Conservation (phyloP, 129 eudicot genomes). For the Dittrichia graveolens region DNA sequence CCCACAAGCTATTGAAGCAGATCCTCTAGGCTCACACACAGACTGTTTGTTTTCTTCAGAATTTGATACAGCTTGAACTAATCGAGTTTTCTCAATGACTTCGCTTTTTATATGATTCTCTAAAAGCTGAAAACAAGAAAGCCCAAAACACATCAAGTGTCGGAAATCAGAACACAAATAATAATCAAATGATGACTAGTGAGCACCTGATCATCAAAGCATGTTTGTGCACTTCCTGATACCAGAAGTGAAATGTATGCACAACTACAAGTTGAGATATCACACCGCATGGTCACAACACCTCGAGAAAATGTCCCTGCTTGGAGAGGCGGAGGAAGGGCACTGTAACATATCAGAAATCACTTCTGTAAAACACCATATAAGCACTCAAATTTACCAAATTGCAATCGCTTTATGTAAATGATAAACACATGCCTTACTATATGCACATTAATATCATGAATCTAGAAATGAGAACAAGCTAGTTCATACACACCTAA, state of each 20-base stretch:
- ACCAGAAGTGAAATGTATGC: constrained; percentile 91
- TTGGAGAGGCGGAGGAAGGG: constrained; percentile 98
- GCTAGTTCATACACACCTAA: constrained; percentile 57
- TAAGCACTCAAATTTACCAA: constrained; percentile 2
- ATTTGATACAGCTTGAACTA: constrained; percentile 54
- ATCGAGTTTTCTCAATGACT: constrained; percentile 70
- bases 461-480: constrained; percentile 7
- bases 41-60: constrained; percentile 53
- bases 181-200: background rate
- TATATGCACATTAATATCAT: background rate
- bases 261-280: constrained; percentile 79
- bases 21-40: constrained; percentile 76
- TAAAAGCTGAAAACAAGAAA: constrained; percentile 54
- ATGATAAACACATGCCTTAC: constrained; percentile 11
- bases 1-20: constrained; percentile 90
- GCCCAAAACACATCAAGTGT: background rate
- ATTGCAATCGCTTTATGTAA: background rate
- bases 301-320: constrained; percentile 96
- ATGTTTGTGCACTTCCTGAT: constrained; percentile 94
- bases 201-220: constrained; percentile 92
- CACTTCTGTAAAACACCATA: background rate
- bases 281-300: constrained; percentile 96
- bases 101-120: constrained; percentile 96
- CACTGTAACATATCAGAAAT: constrained; percentile 54
- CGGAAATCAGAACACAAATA: background rate